Percentiles rank a stretch among this genome's conserved stretches.
Evolutionary conservation across 192 early-diverging fungal species (phyloP).

Genomic region (Backusella westeae): DNA sequence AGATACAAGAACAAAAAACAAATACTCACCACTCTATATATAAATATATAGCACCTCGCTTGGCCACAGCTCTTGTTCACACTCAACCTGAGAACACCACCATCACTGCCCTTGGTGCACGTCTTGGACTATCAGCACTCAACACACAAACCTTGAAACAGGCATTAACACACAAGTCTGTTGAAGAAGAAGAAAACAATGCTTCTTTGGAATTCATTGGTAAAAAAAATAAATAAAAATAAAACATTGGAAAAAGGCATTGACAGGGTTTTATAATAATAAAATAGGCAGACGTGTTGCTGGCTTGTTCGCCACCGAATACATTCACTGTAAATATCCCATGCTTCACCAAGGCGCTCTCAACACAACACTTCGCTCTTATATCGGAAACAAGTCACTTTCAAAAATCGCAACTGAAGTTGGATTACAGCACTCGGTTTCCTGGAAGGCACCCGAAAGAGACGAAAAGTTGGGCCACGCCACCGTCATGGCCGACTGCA

Average conservation of each 20-base stretch:
- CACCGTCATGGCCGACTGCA: constrained; percentile 11
- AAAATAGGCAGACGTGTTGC: constrained; percentile 57
- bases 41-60: neutral
- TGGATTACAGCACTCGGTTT: constrained; percentile 75
- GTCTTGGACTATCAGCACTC: constrained; percentile 35
- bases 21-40: neutral
- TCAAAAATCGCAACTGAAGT: constrained; percentile 66
- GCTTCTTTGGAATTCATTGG: constrained; percentile 13
- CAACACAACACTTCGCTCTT: constrained; percentile 60
- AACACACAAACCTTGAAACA: neutral
- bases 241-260: neutral
- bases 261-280: neutral
- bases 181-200: constrained; percentile 5
- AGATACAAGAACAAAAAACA: neutral
- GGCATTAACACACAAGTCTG: constrained; percentile 12
- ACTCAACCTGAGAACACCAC: constrained; percentile 9
- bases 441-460: constrained; percentile 55
- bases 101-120: constrained; percentile 37
- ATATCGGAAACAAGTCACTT: constrained; percentile 65
- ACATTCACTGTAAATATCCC: constrained; percentile 77
- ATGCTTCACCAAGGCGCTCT: constrained; percentile 63
- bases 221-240: neutral
- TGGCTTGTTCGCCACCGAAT: constrained; percentile 75
- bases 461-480: constrained; percentile 7
- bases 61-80: neutral